Evolutionary conservation across 2,329 filamentous ascomycete species (phyloP).

Genomic region (Monilinia aucupariae): DNA sequence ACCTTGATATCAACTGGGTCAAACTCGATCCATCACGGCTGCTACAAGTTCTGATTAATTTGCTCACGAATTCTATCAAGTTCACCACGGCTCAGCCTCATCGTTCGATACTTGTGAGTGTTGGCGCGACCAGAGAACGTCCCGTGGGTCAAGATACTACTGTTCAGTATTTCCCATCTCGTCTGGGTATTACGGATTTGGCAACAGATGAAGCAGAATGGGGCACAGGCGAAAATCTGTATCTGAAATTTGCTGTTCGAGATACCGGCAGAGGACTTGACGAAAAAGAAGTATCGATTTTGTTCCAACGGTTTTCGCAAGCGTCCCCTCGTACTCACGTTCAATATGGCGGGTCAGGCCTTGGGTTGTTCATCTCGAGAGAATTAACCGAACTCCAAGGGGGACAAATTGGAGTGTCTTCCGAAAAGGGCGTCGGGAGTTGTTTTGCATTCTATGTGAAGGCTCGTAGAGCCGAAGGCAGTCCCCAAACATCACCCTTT

Average conservation of each 20-base stretch:
- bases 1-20: slow-evolving; percentile 58
- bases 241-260: slow-evolving; percentile 66
- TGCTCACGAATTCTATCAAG: slow-evolving; percentile 76
- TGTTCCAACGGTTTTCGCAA: slow-evolving; percentile 72
- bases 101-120: slow-evolving; percentile 40
- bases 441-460: slow-evolving; percentile 70
- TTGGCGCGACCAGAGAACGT: slow-evolving; percentile 39
- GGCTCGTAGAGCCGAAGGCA: slow-evolving; percentile 34
- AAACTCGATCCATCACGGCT: slow-evolving; percentile 67
- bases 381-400: slow-evolving; percentile 74
- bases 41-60: slow-evolving; percentile 73
- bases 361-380: slow-evolving; percentile 74
- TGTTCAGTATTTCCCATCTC: slow-evolving; percentile 36
- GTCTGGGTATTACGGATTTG: slow-evolving; percentile 30
- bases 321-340: slow-evolving; percentile 70
- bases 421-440: slow-evolving; percentile 62
- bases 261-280: slow-evolving; percentile 73
- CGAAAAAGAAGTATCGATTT: slow-evolving; percentile 62
- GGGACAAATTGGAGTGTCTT: slow-evolving; percentile 70
- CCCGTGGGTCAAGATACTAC: slow-evolving; percentile 43
- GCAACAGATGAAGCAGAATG: slow-evolving; percentile 42
- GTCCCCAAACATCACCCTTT: slow-evolving; percentile 8
- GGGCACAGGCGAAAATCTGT: slow-evolving; percentile 69
- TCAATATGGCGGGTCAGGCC: slow-evolving; percentile 73
- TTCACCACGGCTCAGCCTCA: slow-evolving; percentile 63